Conservation (phyloP, 2,329 filamentous ascomycete genomes). For the Paramyrothecium sp. region DNA sequence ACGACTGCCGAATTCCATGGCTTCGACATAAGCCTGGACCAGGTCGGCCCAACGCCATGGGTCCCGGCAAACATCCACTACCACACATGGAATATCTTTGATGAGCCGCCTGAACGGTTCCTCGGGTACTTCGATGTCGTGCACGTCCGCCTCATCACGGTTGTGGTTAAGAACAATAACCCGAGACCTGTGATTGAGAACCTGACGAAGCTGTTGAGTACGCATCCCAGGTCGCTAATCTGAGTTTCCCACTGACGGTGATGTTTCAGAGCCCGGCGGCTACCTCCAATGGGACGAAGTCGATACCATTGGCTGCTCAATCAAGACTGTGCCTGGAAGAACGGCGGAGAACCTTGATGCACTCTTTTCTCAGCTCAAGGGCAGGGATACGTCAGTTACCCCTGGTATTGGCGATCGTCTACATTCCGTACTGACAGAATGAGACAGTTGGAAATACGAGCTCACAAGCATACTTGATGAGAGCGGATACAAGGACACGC, state of each 20-base stretch:
- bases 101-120: conserved; percentile 3
- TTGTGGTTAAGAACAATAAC: conserved; percentile 3
- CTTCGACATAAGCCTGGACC: conserved; percentile 6
- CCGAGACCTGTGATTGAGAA: conserved; percentile 3
- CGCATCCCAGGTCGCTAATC: too few species aligned
- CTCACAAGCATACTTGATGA: too few species aligned
- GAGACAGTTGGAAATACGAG: too few species aligned
- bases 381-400: too few species aligned
- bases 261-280: conserved; percentile 3
- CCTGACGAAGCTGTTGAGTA: conserved; percentile 5
- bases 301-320: conserved; percentile 2
- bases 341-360: too few species aligned
- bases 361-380: too few species aligned
- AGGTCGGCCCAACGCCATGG: conserved; percentile 1
- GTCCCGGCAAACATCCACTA: conserved; percentile 1
- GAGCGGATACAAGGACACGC: neutral
- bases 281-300: conserved; percentile 6
- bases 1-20: conserved; percentile 2
- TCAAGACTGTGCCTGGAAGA: neutral
- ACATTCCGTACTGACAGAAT: too few species aligned
- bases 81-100: conserved; percentile 3
- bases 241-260: too few species aligned
- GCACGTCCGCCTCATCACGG: conserved; percentile 6
- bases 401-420: too few species aligned
- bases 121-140: conserved; percentile 4